Conservation (phyloP, 805 yeast species). For the Candida alai region DNA sequence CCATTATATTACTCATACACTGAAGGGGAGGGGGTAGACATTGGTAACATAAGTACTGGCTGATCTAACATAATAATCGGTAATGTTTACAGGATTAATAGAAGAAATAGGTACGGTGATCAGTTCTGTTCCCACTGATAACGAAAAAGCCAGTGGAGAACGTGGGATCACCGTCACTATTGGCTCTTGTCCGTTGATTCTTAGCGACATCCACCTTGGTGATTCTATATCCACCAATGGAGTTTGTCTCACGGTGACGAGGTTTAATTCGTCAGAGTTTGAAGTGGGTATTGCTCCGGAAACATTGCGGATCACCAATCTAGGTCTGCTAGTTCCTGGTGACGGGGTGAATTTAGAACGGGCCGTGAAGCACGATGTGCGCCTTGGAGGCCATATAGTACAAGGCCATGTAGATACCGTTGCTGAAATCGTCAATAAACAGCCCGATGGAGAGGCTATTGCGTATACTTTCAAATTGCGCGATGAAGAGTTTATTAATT, state of each 20-base stretch:
- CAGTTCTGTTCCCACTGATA: slow-evolving; percentile 46
- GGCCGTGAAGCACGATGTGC: slow-evolving; percentile 77
- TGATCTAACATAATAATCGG: too few species aligned
- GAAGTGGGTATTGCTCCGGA: slow-evolving; percentile 94
- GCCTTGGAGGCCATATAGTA: slow-evolving; percentile 96
- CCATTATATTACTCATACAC: too few species aligned
- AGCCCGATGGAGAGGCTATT: slow-evolving; percentile 71
- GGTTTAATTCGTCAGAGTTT: slow-evolving; percentile 57
- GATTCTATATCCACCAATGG: slow-evolving; percentile 93
- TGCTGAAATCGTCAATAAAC: slow-evolving; percentile 55
- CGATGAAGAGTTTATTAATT: slow-evolving; percentile 58
- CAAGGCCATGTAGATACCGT: slow-evolving; percentile 97
- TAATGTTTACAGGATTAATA: slow-evolving; percentile 95
- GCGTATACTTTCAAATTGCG: slow-evolving; percentile 69
- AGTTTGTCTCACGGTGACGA: slow-evolving; percentile 87
- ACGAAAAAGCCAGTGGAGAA: slow-evolving; percentile 55
- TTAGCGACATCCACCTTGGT: slow-evolving; percentile 84
- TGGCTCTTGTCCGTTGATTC: slow-evolving; percentile 54
- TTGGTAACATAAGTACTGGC: too few species aligned
- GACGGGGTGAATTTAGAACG: slow-evolving; percentile 82
- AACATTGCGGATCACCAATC: slow-evolving; percentile 75
- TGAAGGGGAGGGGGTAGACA: too few species aligned
- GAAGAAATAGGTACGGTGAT: slow-evolving; percentile 72
- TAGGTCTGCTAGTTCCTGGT: slow-evolving; percentile 58
- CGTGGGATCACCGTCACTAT: slow-evolving; percentile 72